Conservation (phyloP, 179 eudicot species). For the Spergularia azorica region DNA sequence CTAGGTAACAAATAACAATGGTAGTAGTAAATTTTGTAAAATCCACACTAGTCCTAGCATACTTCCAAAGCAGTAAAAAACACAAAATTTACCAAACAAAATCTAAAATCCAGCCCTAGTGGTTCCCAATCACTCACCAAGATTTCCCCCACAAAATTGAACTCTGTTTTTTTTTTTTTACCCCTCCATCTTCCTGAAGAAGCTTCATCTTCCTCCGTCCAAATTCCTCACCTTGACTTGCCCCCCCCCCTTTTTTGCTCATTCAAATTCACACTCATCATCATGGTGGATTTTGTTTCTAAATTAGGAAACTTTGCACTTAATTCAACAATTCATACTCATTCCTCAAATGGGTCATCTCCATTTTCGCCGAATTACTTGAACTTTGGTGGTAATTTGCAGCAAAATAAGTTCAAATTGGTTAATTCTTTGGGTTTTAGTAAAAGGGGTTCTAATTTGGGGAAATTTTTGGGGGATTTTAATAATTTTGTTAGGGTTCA, state of each 20-base stretch:
- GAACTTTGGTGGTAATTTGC: constrained; percentile 35
- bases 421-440: constrained; percentile 56
- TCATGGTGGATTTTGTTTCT: constrained; percentile 35
- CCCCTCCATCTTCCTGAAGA: constrained; percentile 6
- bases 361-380: constrained; percentile 40
- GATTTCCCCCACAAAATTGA: constrained; percentile 20
- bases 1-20: no score
- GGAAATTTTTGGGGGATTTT: constrained; percentile 54
- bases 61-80: no score
- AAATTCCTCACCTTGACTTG: not conserved
- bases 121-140: constrained; percentile 31
- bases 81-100: not conserved
- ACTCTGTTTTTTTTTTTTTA: not conserved
- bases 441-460: constrained; percentile 39
- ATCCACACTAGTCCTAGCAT: no score
- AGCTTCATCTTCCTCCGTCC: not conserved
- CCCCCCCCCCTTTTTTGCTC: no score
- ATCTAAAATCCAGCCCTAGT: constrained; percentile 26
- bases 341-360: constrained; percentile 45
- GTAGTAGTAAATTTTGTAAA: no score
- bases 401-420: constrained; percentile 38
- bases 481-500: constrained; percentile 66
- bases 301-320: constrained; percentile 48
- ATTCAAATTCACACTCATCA: not conserved
- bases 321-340: constrained; percentile 36